Conservation (phyloP, 441 rosid species). For the Aleurites moluccanus region DNA sequence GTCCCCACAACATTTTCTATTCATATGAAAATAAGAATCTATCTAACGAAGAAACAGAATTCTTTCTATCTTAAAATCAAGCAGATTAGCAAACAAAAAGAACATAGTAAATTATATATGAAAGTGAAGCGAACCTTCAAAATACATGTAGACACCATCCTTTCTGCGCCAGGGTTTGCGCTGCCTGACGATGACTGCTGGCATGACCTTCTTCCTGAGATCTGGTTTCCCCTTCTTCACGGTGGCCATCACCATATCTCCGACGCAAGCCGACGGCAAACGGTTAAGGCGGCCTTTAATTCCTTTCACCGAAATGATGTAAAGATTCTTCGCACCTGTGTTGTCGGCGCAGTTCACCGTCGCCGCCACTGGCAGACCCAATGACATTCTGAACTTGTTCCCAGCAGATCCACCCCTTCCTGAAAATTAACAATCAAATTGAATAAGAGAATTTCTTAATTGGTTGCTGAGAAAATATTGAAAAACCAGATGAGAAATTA, state of each 20-base stretch:
- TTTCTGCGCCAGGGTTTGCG: constrained; percentile 87
- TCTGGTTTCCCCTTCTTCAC: constrained; percentile 79
- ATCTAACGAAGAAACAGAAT: too few relatives aligned
- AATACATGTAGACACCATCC: constrained; percentile 89
- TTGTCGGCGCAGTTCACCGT: constrained; percentile 90
- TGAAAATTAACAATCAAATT: not conserved
- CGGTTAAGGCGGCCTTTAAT: too few relatives aligned
- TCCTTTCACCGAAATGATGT: constrained; percentile 31
- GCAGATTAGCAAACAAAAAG: not conserved
- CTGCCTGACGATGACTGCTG: constrained; percentile 75
- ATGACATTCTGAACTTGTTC: constrained; percentile 90
- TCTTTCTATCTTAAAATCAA: not conserved
- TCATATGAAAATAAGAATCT: not conserved
- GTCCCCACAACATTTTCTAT: not conserved
- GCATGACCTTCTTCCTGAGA: constrained; percentile 73
- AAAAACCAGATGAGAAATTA: not conserved
- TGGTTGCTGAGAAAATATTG: not conserved
- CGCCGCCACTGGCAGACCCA: constrained; percentile 92
- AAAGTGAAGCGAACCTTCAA: constrained; percentile 74
- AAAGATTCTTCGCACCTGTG: constrained; percentile 84
- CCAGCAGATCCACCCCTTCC: constrained; percentile 89
- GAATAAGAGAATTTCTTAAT: not conserved
- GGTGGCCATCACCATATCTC: constrained; percentile 58
- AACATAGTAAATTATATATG: too few relatives aligned
- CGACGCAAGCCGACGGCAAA: too few relatives aligned